These are phyloP conservation scores for Mikania micrantha DNA, from an alignment of 129 eudicot genomes.

Conservation along the genomic window DNA sequence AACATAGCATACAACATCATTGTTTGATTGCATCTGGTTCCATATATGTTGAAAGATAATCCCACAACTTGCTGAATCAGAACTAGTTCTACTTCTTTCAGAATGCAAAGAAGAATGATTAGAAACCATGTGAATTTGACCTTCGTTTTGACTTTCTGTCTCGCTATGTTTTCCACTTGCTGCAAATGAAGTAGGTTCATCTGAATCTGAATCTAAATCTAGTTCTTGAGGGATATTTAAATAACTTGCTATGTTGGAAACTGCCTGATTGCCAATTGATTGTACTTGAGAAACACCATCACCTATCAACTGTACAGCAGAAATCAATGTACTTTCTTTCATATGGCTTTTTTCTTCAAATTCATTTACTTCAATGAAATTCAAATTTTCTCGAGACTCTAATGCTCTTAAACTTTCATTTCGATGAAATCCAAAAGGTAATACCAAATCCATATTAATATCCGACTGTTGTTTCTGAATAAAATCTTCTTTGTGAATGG, in stretches of 20 bases:
- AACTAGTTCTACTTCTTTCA: slow-evolving; percentile 61
- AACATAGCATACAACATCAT: slow-evolving; percentile 91
- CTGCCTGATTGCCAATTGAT: slow-evolving; percentile 84
- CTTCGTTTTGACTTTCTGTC: slow-evolving; percentile 27
- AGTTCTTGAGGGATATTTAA: slow-evolving; percentile 59
- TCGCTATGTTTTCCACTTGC: slow-evolving; percentile 34
- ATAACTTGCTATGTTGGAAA: slow-evolving; percentile 67
- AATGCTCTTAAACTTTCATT: slow-evolving; percentile 45
- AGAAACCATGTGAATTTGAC: slow-evolving; percentile 23
- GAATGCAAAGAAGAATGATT: slow-evolving; percentile 67
- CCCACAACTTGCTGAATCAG: slow-evolving; percentile 68
- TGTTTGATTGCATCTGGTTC: slow-evolving; percentile 93
- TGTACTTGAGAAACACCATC: slow-evolving; percentile 97
- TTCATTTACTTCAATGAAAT: slow-evolving; percentile 60
- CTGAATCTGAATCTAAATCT: slow-evolving; percentile 69
- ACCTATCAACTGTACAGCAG: slow-evolving; percentile 88
- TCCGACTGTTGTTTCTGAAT: slow-evolving; percentile 33
- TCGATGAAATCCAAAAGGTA: slow-evolving; percentile 38
- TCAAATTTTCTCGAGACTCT: slow-evolving; percentile 40
- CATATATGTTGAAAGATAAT: slow-evolving; percentile 75
- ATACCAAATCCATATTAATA: slow-evolving; percentile 25
- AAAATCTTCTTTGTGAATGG: slow-evolving; percentile 28
- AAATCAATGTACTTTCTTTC: slow-evolving; percentile 57
- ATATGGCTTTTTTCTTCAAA: slow-evolving; percentile 49
- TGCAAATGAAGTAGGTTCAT: slow-evolving; percentile 36